These are phyloP conservation scores for Colletotrichum acutatum DNA, from an alignment of 2,329 filamentous ascomycete genomes.

Conservation along the genomic window DNA sequence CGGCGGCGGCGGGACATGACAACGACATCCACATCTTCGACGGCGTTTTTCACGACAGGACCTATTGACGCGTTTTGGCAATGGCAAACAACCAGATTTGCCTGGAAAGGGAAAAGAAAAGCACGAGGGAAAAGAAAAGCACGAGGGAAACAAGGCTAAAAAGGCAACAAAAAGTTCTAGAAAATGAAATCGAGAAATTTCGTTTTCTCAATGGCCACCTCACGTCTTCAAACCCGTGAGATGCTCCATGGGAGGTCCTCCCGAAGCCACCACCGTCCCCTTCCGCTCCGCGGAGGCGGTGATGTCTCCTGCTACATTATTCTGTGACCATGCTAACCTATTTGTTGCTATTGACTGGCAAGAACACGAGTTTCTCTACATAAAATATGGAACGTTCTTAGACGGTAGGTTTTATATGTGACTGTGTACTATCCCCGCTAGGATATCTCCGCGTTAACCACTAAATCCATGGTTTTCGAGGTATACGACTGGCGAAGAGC, in stretches of 20 bases:
- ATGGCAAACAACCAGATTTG: neutral
- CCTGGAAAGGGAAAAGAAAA: slow-evolving; percentile 38
- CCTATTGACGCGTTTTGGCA: slow-evolving; percentile 27
- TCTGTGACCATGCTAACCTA: slow-evolving; percentile 24
- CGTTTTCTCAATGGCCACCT: slow-evolving; percentile 78
- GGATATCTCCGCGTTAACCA: slow-evolving; percentile 90
- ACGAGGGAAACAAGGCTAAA: slow-evolving; percentile 43
- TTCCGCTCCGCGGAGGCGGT: slow-evolving; percentile 12
- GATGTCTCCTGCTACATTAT: slow-evolving; percentile 21
- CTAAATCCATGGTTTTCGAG: slow-evolving; percentile 79
- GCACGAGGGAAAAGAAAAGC: neutral
- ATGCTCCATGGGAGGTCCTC: slow-evolving; percentile 81
- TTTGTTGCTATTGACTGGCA: neutral
- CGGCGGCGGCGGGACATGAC: neutral
- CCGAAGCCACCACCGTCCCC: slow-evolving; percentile 61
- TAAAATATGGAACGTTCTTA: slow-evolving; percentile 37
- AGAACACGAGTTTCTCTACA: neutral
- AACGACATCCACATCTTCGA: slow-evolving; percentile 18
- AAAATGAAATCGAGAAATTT: slow-evolving; percentile 51
- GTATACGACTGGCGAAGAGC: slow-evolving; percentile 94
- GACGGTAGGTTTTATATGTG: slow-evolving; percentile 16
- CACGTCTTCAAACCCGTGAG: slow-evolving; percentile 70
- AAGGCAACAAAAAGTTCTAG: slow-evolving; percentile 28
- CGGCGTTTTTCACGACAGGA: slow-evolving; percentile 20
- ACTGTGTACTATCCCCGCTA: slow-evolving; percentile 65